Evolutionary conservation across 441 rosid genomes (phyloP), one percentile per base, ranked within the genome.

Genomic region (Cnidoscolus chayamansa): DNA sequence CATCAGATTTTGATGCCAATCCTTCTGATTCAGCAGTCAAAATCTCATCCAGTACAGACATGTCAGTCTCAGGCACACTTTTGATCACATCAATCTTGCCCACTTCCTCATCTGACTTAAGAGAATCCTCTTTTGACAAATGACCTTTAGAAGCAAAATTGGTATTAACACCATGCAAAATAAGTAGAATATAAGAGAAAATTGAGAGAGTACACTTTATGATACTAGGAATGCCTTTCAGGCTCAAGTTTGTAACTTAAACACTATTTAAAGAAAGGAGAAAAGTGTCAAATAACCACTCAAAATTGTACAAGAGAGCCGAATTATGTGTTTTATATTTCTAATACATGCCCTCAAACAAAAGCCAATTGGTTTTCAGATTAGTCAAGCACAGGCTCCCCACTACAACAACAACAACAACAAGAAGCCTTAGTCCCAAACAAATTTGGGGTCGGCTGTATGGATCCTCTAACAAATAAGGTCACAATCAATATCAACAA

Each of bases 1-100:
- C 71, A 75, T 78, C 84, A 69, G 80, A 76, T 78, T 50, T 80
- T 56, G 87, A 73, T 68, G 80, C 40, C 63, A 78, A 68, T 65
- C 70, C 78, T 74, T 81, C 87, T 70, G 89, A 72, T 68, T 91
- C 88, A 67, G 80, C 77, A 53, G 90, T 84, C 70, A 95, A 81
- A 80, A 95, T 88, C 81, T 90, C 97, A 86, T 93, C 98, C 78
- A 93, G 81, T 66, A 81, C 79, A 65, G 91, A 84, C 74, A 78
- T 48, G 65, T 81, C 89, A 76, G 83, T 67, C 81, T 84, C 87
- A 60, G 65, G 45, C 4, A 53, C 79, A 68, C 57, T 71, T 73
- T 74, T 80, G 56, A 63, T 51, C 62, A 54, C 75, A 76, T 78
- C 80, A 70, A 60, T 72, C 77, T 74, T 68, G 61, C 71, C 76